A percentile compares a stretch with the other conserved stretches of the same genome.
phyloP scores from a whole-genome alignment of 1,284 basidiomycete genomes.

The Nidula niveotomentosa region DNA sequence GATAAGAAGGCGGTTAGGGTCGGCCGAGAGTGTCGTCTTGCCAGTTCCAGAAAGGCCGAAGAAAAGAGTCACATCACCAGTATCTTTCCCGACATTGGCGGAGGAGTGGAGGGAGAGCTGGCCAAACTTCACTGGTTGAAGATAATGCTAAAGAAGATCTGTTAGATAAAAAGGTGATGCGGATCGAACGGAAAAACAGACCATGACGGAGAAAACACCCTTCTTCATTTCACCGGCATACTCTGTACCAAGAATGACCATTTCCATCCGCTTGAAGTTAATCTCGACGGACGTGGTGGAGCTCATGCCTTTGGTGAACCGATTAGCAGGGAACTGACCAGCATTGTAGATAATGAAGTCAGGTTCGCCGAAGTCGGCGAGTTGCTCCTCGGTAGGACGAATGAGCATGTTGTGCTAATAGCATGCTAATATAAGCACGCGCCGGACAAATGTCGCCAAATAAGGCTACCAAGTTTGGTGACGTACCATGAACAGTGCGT shows the following conservation, averaged over 20 bases:
- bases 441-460: slow-evolving; percentile 4
- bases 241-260: slow-evolving; percentile 99
- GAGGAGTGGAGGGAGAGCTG: slow-evolving; percentile 99
- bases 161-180: not conserved
- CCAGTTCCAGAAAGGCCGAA: slow-evolving; percentile 99
- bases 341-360: slow-evolving; percentile 99
- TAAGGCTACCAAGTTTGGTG: not conserved
- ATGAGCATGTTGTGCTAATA: slow-evolving; percentile 97
- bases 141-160: slow-evolving; percentile 73
- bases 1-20: slow-evolving; percentile 88
- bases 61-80: slow-evolving; percentile 96
- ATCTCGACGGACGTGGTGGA: slow-evolving; percentile 99
- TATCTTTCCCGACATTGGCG: slow-evolving; percentile 91
- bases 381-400: slow-evolving; percentile 93
- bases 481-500: slow-evolving; percentile 98
- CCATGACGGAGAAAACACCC: slow-evolving; percentile 99
- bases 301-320: slow-evolving; percentile 99
- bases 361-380: slow-evolving; percentile 95
- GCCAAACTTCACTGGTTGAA: slow-evolving; percentile 98
- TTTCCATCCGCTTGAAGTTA: slow-evolving; percentile 99
- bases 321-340: slow-evolving; percentile 99
- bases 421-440: not conserved
- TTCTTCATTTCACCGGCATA: slow-evolving; percentile 99
- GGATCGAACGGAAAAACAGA: slow-evolving; percentile 25
- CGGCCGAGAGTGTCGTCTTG: slow-evolving; percentile 96